phyloP scores from a whole-genome alignment of 78 protist species.

The Emiliania huxleyi region DNA sequence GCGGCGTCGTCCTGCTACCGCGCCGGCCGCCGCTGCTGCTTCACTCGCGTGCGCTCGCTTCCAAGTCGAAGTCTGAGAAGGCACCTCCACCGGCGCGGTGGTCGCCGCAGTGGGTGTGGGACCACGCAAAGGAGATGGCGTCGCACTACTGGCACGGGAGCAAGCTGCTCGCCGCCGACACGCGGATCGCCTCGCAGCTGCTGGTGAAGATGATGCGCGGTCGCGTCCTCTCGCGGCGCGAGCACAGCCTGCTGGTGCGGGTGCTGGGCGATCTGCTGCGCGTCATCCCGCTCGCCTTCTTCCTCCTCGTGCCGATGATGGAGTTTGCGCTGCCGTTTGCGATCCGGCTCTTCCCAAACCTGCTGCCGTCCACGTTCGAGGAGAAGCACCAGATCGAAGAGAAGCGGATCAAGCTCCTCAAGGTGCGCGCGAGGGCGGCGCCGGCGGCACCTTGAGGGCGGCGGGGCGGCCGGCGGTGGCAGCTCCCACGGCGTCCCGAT shows the following conservation, averaged over 20 bases:
- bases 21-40: too few species aligned
- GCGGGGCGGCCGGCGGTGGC: too few species aligned
- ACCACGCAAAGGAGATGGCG: background rate
- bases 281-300: constrained; percentile 63
- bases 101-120: background rate
- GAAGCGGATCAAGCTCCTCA: background rate
- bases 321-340: constrained; percentile 68
- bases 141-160: constrained; percentile 32
- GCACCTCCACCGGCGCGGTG: background rate
- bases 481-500: too few species aligned
- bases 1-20: too few species aligned
- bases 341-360: constrained; percentile 62
- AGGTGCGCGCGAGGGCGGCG: background rate
- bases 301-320: constrained; percentile 62
- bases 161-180: constrained; percentile 6
- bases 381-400: background rate
- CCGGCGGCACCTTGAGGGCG: too few species aligned
- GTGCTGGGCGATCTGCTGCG: constrained; percentile 62
- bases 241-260: constrained; percentile 41
- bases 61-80: too few species aligned
- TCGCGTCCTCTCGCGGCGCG: constrained; percentile 44
- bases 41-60: too few species aligned
- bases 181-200: background rate
- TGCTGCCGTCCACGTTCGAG: constrained; percentile 68
- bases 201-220: constrained; percentile 12